Evolutionary conservation across 2,329 filamentous ascomycete genomes (phyloP), one percentile per base, ranked within the genome.

Genomic region (Hypoxylon sp.): DNA sequence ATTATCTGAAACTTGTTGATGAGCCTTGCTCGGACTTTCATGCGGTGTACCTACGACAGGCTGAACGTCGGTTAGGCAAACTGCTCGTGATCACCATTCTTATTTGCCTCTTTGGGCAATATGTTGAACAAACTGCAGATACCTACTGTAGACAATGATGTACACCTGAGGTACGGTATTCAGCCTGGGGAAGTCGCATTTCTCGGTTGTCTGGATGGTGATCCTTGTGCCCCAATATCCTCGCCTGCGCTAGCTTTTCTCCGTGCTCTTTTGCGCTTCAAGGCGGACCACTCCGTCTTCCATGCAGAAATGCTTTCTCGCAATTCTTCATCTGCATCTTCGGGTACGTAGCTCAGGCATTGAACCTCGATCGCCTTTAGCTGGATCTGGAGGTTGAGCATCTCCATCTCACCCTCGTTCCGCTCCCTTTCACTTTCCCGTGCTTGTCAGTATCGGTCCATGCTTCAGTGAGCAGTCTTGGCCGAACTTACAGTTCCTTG

Each of bases 331-430:
- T 89, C 86, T 1, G 82, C 81, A 63, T 84, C 82, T 46, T 81
- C 77, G 4, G 85, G 80, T n/a, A 84, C 76, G 65, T 83, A 81
- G 67, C 77, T 76, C 36, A 80, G 81, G 74, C 85, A 84, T 71
- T 88, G 86, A 17, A 89, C 84, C 79, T 90, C 87, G 71, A 90
- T 84, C 21, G 86, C 87, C 70, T 89, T 87, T 68, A 90, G 82
- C 74, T 87, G 85, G 67, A 92, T 86, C 63, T 87, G 86, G 45
- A 89, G 82, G 74, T 87, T 87, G 48, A 86, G 83, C 28, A 91
- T 82, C 74, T 90, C 88, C 43, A 87, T 85, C 68, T 89, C 86
- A 73, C 85, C 85, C 71, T 86, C 82, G 52, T 84, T 80, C 23
- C 86, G 81, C 71, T 89, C 85, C 38, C 85, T 80, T 74, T 87